Base-by-base conservation (phyloP, 352 stramenopile species). In the Plasmopara viticola region DNA sequence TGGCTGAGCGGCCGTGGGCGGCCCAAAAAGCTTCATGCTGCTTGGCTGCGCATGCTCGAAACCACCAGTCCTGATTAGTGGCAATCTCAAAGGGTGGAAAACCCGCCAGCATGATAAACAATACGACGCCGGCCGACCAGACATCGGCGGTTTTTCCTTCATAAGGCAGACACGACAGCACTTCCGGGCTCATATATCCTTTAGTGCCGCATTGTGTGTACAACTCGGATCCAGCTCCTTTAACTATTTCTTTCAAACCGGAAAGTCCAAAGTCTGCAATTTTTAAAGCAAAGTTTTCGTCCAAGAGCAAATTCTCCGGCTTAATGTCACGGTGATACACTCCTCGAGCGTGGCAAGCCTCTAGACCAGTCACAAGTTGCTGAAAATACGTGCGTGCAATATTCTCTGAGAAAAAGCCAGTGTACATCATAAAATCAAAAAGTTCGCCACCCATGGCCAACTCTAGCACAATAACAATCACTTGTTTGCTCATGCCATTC, bases 201-300 rank as follows among this genome's bases (percentile, higher is more conserved):
- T 71, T 70, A 15, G 89, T 97, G 34, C 90, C 91, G 58, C 89
- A 97, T 59, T 95, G 72, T 45, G 91, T 96, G 53, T 84, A 86
- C 1, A 87, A 66, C 49, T 88, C 80, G n/a, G 60, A 64, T 43
- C 82, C 66, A 41, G 66, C 70, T 59, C 66, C 82, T 41, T 84
- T 77, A 0, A 77, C 53, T 42, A 74, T 74, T 62, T 88, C 75
- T 31, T 70, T 68, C 43, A 94, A 83, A 15, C 94, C 95, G 5
- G 93, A 96, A n/a, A 98, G 72, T 2, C 94, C 94, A 72, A 98
- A 98, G 51, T 98, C 94, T 5, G 88, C 94, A 20, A 98, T 86
- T 58, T 97, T 97, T 56, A 98, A 61, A 8, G 64, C 45, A 50
- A 89, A 90, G 30, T 78, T 71, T 14, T 85, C 72, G 62, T 95